Conservation (phyloP, 257 asterid species). For the Ophiorrhiza pumila region DNA sequence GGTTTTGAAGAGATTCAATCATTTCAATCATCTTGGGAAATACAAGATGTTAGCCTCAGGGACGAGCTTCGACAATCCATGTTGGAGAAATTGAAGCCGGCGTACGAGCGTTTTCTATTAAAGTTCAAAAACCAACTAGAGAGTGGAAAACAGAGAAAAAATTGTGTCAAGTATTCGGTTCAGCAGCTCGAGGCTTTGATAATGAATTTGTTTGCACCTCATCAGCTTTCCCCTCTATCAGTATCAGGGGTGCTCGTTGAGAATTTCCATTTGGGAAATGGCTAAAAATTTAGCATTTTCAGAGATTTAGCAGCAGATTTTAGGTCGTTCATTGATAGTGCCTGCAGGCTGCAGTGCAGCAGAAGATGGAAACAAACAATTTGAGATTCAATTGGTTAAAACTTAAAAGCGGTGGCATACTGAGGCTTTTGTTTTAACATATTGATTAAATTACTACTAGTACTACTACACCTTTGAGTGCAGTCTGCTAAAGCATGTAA, state of each 20-base stretch:
- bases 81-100: constrained; percentile 52
- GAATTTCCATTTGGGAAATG: neutral
- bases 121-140: constrained; percentile 64
- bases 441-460: neutral
- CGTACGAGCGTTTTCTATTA: constrained; percentile 66
- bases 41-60: constrained; percentile 61
- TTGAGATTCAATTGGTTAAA: neutral
- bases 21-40: constrained; percentile 65
- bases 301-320: neutral
- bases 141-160: constrained; percentile 44
- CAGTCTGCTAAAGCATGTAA: neutral
- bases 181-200: constrained; percentile 68
- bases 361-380: neutral
- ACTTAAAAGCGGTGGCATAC: too few species aligned
- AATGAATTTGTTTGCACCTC: constrained; percentile 20
- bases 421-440: neutral
- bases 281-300: neutral
- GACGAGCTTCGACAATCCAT: constrained; percentile 75
- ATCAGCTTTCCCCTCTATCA: neutral
- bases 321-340: neutral
- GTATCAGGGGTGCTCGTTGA: constrained; percentile 1
- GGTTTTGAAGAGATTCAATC: constrained; percentile 69
- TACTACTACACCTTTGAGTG: neutral
- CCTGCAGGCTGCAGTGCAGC: too few species aligned
- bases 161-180: constrained; percentile 55